Evolutionary conservation across 768 basidiomycete species (phyloP).

Genomic region (Mycena chlorophos): DNA sequence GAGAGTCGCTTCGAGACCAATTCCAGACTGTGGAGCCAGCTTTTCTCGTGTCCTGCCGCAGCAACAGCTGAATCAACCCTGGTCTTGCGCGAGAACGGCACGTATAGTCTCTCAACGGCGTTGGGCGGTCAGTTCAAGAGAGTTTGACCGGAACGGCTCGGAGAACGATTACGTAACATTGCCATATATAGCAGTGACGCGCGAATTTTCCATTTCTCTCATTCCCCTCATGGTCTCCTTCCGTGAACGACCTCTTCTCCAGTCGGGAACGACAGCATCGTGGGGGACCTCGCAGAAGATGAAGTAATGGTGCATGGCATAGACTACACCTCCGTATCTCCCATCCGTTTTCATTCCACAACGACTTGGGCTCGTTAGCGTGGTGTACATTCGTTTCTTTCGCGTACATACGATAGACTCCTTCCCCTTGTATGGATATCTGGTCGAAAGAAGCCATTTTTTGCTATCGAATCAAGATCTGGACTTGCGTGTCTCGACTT

Average conservation of each 20-base stretch:
- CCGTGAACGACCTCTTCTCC: constrained; percentile 39
- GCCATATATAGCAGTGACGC: background rate
- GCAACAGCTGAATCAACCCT: no score
- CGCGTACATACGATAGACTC: constrained; percentile 14
- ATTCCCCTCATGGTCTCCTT: constrained; percentile 48
- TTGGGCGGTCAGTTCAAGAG: background rate
- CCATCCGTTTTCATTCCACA: constrained; percentile 55
- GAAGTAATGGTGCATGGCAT: constrained; percentile 88
- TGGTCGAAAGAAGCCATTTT: constrained; percentile 9
- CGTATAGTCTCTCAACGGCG: no score
- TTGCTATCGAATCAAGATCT: constrained; percentile 4
- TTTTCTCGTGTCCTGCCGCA: no score
- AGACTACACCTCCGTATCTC: constrained; percentile 88
- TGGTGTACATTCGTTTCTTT: constrained; percentile 66
- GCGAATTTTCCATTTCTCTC: constrained; percentile 11
- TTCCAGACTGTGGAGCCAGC: no score
- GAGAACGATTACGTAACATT: background rate
- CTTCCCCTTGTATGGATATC: constrained; percentile 10
- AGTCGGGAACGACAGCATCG: constrained; percentile 22
- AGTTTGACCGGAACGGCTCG: no score
- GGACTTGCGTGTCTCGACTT: constrained; percentile 6
- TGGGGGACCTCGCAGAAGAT: constrained; percentile 85
- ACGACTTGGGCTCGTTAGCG: constrained; percentile 77
- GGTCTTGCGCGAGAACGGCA: no score
- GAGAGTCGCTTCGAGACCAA: no score